A percentile compares a stretch with the other conserved stretches of the same genome.
Conservation (phyloP, 768 basidiomycete species). For the Tylopilus sp. region DNA sequence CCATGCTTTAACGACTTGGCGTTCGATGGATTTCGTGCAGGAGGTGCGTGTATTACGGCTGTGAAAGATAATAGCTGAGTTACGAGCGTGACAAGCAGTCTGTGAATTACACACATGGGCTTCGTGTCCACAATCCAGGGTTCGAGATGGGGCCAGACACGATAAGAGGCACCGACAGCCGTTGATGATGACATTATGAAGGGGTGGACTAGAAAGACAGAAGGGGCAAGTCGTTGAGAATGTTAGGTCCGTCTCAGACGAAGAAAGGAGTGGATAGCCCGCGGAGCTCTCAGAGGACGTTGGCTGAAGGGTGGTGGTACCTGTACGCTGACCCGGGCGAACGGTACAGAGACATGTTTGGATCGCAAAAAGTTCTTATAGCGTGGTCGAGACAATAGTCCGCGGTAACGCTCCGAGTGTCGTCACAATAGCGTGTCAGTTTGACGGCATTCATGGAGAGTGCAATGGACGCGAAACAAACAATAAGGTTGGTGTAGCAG, state of each 20-base stretch:
- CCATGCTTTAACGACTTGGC: slow-evolving; percentile 58
- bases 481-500: slow-evolving; percentile 12
- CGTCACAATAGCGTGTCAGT: background rate
- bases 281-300: slow-evolving; percentile 22
- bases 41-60: slow-evolving; percentile 30
- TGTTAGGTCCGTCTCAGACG: slow-evolving; percentile 24
- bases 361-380: slow-evolving; percentile 21
- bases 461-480: background rate
- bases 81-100: background rate
- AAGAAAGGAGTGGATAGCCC: slow-evolving; percentile 25
- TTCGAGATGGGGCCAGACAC: slow-evolving; percentile 17
- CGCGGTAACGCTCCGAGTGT: background rate
- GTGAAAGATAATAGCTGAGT: background rate
- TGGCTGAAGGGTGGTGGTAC: slow-evolving; percentile 2
- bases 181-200: slow-evolving; percentile 8
- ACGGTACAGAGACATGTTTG: too few species aligned
- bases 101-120: slow-evolving; percentile 23
- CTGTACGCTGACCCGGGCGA: background rate
- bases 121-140: slow-evolving; percentile 25
- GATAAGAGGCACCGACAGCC: slow-evolving; percentile 6
- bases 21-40: slow-evolving; percentile 49
- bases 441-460: background rate
- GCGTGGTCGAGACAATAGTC: slow-evolving; percentile 3
- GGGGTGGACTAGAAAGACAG: background rate
- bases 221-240: background rate